Percentiles rank a stretch among this genome's conserved stretches.
Conservation (phyloP, 192 early-diverging fungal genomes). For the Backusella liffmaniae region DNA sequence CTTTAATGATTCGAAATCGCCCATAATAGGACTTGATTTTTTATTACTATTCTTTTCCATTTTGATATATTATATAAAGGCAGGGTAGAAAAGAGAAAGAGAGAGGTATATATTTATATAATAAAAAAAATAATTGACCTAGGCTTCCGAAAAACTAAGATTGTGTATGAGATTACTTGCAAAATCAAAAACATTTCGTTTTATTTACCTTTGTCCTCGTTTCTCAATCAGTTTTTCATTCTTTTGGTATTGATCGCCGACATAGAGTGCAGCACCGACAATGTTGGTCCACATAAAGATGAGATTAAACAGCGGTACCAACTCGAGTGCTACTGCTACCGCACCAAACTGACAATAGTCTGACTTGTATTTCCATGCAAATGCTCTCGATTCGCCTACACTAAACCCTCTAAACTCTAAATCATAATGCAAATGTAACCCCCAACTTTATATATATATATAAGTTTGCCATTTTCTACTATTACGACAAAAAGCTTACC, state of each 20-base stretch:
- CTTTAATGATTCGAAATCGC: no score
- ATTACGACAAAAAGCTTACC: slow-evolving; percentile 7
- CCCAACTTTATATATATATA: slow-evolving; percentile 37
- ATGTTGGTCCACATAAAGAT: slow-evolving; percentile 73
- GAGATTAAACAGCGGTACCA: slow-evolving; percentile 59
- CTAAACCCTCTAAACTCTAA: slow-evolving; percentile 49
- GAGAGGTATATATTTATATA: no score
- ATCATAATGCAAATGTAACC: slow-evolving; percentile 51
- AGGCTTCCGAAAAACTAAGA: no score
- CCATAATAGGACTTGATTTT: no score
- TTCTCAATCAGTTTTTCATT: slow-evolving; percentile 16
- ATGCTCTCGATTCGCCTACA: slow-evolving; percentile 40
- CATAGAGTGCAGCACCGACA: slow-evolving; percentile 63
- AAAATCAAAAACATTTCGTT: no score
- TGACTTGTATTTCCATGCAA: slow-evolving; percentile 39
- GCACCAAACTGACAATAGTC: slow-evolving; percentile 44
- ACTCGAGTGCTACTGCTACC: slow-evolving; percentile 57
- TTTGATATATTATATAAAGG: no score
- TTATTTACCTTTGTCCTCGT: no score
- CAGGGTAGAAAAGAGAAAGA: no score
- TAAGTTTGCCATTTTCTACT: no score
- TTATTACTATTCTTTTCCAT: no score
- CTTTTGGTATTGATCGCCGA: slow-evolving; percentile 57
- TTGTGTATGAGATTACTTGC: no score
- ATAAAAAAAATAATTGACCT: no score